phyloP scores from a whole-genome alignment of 2,329 filamentous ascomycete species.

The Plectosphaerella sp. region DNA sequence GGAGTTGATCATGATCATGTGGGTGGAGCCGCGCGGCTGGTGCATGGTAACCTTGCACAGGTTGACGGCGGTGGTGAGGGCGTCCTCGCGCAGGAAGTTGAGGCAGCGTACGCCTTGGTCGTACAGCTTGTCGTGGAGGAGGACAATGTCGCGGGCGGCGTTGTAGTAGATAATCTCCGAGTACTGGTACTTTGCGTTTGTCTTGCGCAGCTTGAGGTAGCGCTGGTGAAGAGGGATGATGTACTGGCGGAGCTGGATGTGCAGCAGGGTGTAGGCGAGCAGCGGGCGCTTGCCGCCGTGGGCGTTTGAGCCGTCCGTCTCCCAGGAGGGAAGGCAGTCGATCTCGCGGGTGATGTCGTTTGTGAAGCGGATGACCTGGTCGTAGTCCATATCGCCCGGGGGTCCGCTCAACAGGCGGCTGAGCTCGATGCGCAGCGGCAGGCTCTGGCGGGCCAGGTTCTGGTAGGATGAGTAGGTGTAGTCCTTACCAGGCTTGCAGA shows the following conservation, averaged over 20 bases:
- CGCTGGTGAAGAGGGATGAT: constrained; percentile 59
- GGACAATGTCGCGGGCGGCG: constrained; percentile 55
- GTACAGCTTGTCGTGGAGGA: constrained; percentile 57
- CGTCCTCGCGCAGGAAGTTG: constrained; percentile 57
- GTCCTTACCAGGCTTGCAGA: constrained; percentile 44
- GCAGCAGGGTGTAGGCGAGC: constrained; percentile 55
- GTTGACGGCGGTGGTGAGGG: constrained; percentile 55
- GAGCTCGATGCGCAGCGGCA: constrained; percentile 52
- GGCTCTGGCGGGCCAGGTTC: constrained; percentile 50
- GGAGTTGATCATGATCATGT: constrained; percentile 59
- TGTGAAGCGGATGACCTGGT: constrained; percentile 57
- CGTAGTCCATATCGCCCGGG: constrained; percentile 52
- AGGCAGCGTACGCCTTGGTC: constrained; percentile 54
- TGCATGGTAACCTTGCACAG: constrained; percentile 58
- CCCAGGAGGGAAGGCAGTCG: constrained; percentile 55
- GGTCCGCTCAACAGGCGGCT: constrained; percentile 52
- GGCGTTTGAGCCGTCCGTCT: constrained; percentile 26
- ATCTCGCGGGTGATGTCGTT: constrained; percentile 59
- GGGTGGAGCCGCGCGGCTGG: constrained; percentile 53
- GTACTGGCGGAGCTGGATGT: constrained; percentile 58
- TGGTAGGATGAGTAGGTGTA: constrained; percentile 59
- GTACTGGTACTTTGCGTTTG: constrained; percentile 58
- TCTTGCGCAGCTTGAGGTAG: constrained; percentile 54
- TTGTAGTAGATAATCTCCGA: constrained; percentile 62
- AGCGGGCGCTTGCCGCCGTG: constrained; percentile 47